Percentiles rank a stretch among this genome's conserved stretches.
Evolutionary conservation across 73 alveolate genomes (phyloP).

Genomic region (Halteria grandinella): DNA sequence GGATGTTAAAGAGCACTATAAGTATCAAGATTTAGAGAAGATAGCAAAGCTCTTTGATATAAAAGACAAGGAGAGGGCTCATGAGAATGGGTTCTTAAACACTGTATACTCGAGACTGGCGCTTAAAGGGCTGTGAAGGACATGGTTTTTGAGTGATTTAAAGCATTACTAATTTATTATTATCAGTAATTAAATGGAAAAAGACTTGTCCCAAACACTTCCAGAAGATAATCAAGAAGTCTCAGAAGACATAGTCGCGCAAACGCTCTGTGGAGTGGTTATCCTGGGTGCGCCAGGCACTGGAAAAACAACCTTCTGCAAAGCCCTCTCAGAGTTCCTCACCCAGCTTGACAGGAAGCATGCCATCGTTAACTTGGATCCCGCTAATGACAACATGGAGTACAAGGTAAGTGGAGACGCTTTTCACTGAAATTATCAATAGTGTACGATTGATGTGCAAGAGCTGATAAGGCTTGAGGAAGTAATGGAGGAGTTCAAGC

Average conservation of each 20-base stretch:
- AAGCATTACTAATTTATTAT: too few relatives aligned
- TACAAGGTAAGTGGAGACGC: conserved; percentile 58
- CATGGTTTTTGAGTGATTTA: background rate
- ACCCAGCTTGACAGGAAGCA: conserved; percentile 67
- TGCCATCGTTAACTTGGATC: conserved; percentile 86
- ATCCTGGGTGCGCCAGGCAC: conserved; percentile 94
- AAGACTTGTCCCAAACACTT: too few relatives aligned
- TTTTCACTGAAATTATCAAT: background rate
- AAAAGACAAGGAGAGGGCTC: background rate
- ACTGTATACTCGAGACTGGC: conserved; percentile 39
- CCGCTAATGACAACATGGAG: conserved; percentile 94
- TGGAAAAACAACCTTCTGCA: conserved; percentile 91
- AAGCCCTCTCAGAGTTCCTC: conserved; percentile 78
- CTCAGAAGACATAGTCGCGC: too few relatives aligned
- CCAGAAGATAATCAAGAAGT: too few relatives aligned
- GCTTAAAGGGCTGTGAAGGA: conserved; percentile 18
- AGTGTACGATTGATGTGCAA: conserved; percentile 74
- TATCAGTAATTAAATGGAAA: too few relatives aligned
- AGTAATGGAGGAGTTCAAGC: conserved; percentile 81
- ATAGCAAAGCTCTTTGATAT: conserved; percentile 10
- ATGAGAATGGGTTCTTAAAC: conserved; percentile 22
- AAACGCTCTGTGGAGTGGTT: conserved; percentile 69
- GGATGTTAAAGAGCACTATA: conserved; percentile 26
- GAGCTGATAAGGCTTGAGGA: conserved; percentile 89
- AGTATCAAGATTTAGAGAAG: conserved; percentile 17